These are phyloP conservation scores for Sabuloglossum arenarium DNA, from an alignment of 495 filamentous ascomycete genomes.

Conservation along the genomic window DNA sequence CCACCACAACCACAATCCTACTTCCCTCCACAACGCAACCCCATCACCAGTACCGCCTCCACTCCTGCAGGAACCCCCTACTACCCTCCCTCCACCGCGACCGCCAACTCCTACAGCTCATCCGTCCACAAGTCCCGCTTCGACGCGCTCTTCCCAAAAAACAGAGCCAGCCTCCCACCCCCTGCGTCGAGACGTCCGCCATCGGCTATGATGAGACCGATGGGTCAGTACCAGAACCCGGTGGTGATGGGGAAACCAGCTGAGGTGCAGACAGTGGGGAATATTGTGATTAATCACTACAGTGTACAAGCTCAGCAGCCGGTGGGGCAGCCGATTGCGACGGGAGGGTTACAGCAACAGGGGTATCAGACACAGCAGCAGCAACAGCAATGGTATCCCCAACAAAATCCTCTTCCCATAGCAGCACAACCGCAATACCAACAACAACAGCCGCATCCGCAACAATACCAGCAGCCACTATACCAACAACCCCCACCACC, in stretches of 20 bases:
- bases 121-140: neutral
- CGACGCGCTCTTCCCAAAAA: neutral
- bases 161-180: neutral
- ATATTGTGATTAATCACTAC: neutral
- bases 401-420: neutral
- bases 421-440: neutral
- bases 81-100: neutral
- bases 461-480: neutral
- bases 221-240: neutral
- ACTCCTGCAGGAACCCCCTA: neutral
- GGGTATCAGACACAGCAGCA: neutral
- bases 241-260: neutral
- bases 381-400: neutral
- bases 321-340: neutral
- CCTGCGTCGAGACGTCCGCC: neutral
- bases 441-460: neutral
- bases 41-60: neutral
- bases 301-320: neutral
- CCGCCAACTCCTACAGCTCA: neutral
- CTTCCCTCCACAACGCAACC: neutral
- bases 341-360: neutral
- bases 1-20: neutral
- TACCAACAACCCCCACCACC: neutral
- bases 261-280: neutral
- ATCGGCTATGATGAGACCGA: neutral